Evolutionary conservation across 345 rosid species (phyloP).

Genomic region (Bruguiera sexangula): DNA sequence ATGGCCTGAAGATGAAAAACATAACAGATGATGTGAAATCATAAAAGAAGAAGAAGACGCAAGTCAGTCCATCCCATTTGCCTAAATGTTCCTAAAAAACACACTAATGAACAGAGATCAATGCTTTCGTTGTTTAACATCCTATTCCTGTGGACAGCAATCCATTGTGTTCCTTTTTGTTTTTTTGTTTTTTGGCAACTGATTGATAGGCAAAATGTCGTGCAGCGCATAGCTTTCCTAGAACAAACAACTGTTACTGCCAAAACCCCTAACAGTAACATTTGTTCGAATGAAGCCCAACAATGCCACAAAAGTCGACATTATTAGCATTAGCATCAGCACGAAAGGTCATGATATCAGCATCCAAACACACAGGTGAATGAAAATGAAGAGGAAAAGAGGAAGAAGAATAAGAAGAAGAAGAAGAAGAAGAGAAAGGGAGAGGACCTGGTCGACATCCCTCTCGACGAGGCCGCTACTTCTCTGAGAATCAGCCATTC

Average conservation of each 20-base stretch:
- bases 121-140: too few species aligned
- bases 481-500: slow-evolving; percentile 78
- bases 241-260: too few species aligned
- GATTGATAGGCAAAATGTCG: neutral
- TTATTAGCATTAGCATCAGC: neutral
- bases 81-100: neutral
- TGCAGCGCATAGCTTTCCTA: too few species aligned
- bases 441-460: slow-evolving; percentile 72
- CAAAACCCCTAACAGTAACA: too few species aligned
- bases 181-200: too few species aligned
- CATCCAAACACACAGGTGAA: neutral
- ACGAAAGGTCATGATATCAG: neutral
- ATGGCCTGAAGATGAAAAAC: slow-evolving; percentile 47
- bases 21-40: neutral
- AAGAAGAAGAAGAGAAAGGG: too few species aligned
- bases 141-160: neutral
- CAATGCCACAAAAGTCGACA: too few species aligned
- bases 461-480: slow-evolving; percentile 54
- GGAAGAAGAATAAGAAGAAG: neutral
- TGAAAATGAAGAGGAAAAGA: neutral
- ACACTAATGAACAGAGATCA: neutral
- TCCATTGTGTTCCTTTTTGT: too few species aligned
- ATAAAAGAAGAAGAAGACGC: neutral
- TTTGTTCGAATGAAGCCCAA: too few species aligned
- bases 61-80: neutral